A percentile compares a stretch with the other conserved stretches of the same genome.
Conservation (phyloP, 78 protist genomes). For the Dictyostelium intermedium region DNA sequence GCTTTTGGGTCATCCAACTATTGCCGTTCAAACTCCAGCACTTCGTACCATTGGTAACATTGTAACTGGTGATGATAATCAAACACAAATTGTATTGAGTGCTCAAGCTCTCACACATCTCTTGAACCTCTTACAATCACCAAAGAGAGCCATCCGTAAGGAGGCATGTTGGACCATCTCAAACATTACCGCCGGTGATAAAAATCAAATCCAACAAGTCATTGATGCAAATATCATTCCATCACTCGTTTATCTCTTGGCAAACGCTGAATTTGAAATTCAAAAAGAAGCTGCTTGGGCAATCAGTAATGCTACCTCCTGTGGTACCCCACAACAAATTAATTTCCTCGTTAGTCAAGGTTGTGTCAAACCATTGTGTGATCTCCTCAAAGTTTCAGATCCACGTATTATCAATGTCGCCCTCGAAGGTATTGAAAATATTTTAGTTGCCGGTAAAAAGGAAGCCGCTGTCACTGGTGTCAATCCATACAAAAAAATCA, state of each 20-base stretch:
- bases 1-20: slow-evolving; percentile 72
- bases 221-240: slow-evolving; percentile 91
- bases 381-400: slow-evolving; percentile 88
- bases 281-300: slow-evolving; percentile 99
- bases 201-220: slow-evolving; percentile 94
- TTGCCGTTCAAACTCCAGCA: slow-evolving; percentile 95
- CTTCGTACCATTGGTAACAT: slow-evolving; percentile 98
- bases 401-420: slow-evolving; percentile 90
- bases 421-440: slow-evolving; percentile 94
- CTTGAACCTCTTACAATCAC: slow-evolving; percentile 13
- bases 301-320: slow-evolving; percentile 94
- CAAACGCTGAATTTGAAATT: slow-evolving; percentile 86
- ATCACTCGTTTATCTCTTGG: slow-evolving; percentile 82
- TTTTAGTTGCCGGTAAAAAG: slow-evolving; percentile 86
- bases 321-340: slow-evolving; percentile 94
- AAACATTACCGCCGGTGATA: slow-evolving; percentile 98
- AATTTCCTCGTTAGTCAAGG: slow-evolving; percentile 75
- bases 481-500: slow-evolving; percentile 14
- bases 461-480: background rate
- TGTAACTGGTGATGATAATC: slow-evolving; percentile 97
- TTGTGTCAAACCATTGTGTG: slow-evolving; percentile 89
- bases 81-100: slow-evolving; percentile 96
- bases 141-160: slow-evolving; percentile 89
- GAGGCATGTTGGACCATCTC: slow-evolving; percentile 99
- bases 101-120: slow-evolving; percentile 83